Base-by-base conservation (phyloP, 306 rosid species). In the Acacia crassicarpa region DNA sequence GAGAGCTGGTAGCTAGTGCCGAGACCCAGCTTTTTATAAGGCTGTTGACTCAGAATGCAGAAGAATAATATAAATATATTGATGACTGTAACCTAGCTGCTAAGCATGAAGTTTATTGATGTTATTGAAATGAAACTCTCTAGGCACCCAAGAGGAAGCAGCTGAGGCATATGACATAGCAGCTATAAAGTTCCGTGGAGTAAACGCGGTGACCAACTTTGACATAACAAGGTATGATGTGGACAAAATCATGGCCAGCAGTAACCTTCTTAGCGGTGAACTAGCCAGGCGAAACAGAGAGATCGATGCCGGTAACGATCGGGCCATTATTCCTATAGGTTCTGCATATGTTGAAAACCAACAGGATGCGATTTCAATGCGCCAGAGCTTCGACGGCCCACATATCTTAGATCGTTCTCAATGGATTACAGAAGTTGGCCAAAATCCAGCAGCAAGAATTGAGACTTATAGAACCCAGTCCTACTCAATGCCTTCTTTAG, bases 61-160 rank as follows among this genome's bases (percentile, higher is more conserved):
- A 66, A 56, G 16, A 67, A 72, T 41, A 77, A 44, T 30, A 56
- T 59, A 72, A 33, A 54, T 54, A 54, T 54, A 8, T 58, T 33
- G 56, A 46, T 10, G 35, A 12, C 72, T 67, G 1, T 25, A 40
- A 77, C 45, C 58, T 51, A 12, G 15, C 11, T n/a, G 62, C 62
- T 56, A 56, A 9, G 9, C 41, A 38, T 38, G 30, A 19, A 41
- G 48, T 72, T 79, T 8, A 76, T 74, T 27, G 76, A 27, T 66
- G 46, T 76, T 2, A 80, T 61, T 72, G 61, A 82, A 77, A 67
- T 81, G 71, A 49, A 76, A 81, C 67, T 48, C 53, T 65, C 74
- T 41, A 92, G 97, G 97, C 80, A 91, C 97, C 33, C 97, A 92
- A 89, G 97, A 92, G 86, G 95, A 92, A 86, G 97, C 97, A 41